phyloP scores from a whole-genome alignment of 352 stramenopile species.

The Globisporangium solare region DNA sequence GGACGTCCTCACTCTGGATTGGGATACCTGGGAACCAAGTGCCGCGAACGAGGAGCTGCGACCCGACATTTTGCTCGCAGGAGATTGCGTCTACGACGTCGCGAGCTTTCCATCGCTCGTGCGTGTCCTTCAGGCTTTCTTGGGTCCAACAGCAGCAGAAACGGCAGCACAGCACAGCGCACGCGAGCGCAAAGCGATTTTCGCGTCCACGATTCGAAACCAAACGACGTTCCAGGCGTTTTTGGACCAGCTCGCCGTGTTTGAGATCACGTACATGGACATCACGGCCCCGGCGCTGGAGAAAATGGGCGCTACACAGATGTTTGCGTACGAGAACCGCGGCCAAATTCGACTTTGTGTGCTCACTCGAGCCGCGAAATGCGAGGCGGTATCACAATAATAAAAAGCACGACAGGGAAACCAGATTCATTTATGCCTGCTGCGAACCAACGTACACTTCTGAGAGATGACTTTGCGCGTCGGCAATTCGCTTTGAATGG shows the following conservation, averaged over 20 bases:
- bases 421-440: no score
- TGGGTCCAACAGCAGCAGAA: background rate
- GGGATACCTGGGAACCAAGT: constrained; percentile 55
- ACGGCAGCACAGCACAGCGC: background rate
- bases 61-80: constrained; percentile 60
- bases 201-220: constrained; percentile 74
- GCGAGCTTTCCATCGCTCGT: constrained; percentile 50
- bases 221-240: constrained; percentile 73
- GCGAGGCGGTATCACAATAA: no score
- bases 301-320: constrained; percentile 29
- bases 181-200: constrained; percentile 46
- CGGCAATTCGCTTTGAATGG: no score
- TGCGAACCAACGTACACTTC: no score
- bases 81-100: constrained; percentile 79
- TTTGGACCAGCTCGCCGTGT: constrained; percentile 44
- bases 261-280: constrained; percentile 60
- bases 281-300: constrained; percentile 40
- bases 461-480: no score
- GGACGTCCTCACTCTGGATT: constrained; percentile 58
- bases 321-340: constrained; percentile 59
- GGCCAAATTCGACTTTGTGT: constrained; percentile 65
- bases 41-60: constrained; percentile 17
- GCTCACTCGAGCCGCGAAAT: constrained; percentile 7
- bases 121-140: constrained; percentile 60
- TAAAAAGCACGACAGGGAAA: no score